These are phyloP conservation scores for Termitomyces sp. DNA, from an alignment of 768 basidiomycete genomes.

Conservation along the genomic window DNA sequence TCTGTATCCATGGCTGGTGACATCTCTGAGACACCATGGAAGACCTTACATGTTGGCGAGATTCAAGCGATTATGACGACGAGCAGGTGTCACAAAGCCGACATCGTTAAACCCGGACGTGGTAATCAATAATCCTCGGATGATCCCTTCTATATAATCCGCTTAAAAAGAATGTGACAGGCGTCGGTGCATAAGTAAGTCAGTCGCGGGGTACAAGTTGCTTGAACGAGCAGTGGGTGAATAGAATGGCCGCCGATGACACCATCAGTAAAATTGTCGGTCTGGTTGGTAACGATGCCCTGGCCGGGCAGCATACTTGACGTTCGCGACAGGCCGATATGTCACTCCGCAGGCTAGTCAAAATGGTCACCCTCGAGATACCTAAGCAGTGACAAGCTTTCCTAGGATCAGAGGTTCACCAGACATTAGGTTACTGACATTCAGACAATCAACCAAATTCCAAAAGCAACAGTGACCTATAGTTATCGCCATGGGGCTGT, in stretches of 20 bases:
- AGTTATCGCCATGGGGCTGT: not conserved
- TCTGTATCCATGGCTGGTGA: not conserved
- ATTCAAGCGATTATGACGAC: constrained; percentile 2
- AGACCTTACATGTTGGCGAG: not conserved
- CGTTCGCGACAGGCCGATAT: not conserved
- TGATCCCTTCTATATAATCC: not conserved
- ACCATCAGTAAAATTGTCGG: not conserved
- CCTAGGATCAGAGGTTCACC: not conserved
- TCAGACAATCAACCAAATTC: not conserved
- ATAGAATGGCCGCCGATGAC: not conserved
- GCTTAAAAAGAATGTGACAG: not conserved
- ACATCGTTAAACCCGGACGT: not conserved
- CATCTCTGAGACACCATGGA: not conserved
- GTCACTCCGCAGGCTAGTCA: not conserved
- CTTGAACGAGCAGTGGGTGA: not conserved
- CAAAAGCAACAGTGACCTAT: not conserved
- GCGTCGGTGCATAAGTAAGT: not conserved
- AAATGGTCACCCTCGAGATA: not conserved
- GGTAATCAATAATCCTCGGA: not conserved
- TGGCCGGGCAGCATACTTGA: not conserved
- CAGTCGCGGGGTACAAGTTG: not conserved
- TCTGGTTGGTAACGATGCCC: not conserved
- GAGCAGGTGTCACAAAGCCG: not conserved
- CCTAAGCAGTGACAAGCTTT: not conserved
- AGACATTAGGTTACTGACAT: not conserved